phyloP scores from a whole-genome alignment of 257 asterid species.

The Jaltomata sinuosa region DNA sequence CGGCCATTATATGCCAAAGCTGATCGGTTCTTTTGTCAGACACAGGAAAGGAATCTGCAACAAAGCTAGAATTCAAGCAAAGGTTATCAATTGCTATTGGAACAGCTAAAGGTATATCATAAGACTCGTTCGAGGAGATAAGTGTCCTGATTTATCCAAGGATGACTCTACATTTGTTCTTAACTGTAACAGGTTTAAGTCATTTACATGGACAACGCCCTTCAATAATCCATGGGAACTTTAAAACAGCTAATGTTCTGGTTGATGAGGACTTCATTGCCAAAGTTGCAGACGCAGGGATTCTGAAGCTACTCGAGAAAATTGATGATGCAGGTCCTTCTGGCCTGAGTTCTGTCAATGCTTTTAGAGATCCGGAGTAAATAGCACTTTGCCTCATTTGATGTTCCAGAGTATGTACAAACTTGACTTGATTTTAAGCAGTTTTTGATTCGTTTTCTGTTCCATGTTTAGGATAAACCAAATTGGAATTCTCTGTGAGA shows the following conservation, averaged over 20 bases:
- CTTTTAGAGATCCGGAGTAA: constrained; percentile 74
- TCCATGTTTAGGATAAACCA: constrained; percentile 26
- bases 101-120: constrained; percentile 57
- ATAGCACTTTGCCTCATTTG: background rate
- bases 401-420: background rate
- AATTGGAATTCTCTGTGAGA: constrained; percentile 14
- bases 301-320: constrained; percentile 31
- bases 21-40: constrained; percentile 6
- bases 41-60: constrained; percentile 24
- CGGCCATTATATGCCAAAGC: background rate
- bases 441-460: background rate
- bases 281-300: constrained; percentile 68
- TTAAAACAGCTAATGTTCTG: constrained; percentile 65
- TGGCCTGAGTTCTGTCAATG: constrained; percentile 22
- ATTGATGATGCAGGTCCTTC: constrained; percentile 43
- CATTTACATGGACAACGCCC: constrained; percentile 56
- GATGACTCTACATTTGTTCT: background rate
- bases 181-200: constrained; percentile 38
- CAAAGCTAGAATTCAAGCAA: constrained; percentile 71
- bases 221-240: constrained; percentile 45
- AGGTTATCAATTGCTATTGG: constrained; percentile 63
- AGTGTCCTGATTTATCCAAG: background rate
- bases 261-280: constrained; percentile 73
- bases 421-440: background rate
- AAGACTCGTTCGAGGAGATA: background rate